Base-by-base conservation (phyloP, 345 rosid genomes). In the Reutealis trisperma region DNA sequence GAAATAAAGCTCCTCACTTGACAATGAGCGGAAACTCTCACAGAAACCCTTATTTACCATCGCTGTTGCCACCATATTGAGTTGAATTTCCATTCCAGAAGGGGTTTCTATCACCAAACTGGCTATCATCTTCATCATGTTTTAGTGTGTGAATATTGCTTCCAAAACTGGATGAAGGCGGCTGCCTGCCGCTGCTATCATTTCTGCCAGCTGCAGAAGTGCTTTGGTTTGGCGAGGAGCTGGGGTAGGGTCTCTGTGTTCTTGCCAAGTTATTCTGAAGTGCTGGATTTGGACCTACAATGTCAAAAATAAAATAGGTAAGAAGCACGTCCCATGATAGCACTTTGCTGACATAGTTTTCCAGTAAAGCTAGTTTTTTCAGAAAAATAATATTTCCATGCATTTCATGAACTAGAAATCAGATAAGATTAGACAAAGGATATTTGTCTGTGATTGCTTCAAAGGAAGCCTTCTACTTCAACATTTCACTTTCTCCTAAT, bases 31-130 rank as follows among this genome's bases (percentile, higher is more conserved):
- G 0, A 12, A 2, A 14, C 59, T 32, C 24, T 21, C n/a, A 63
- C 11, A 5, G 30, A 10, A 55, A 37, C 51, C 60, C 60, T 79
- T 75, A 86, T 75, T 73, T 85, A 78, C 81, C 87, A 62, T 87
- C 85, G 19, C 49, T 81, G 58, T 81, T 80, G 52, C 94, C 88
- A 2, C 97, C 97, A 55, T 88, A 94, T 77, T 94, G 88, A 16
- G 98, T 92, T 4, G 97, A 92, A 74, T 94, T 94, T 78, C 97
- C 98, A 58, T 94, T 94, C 98, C 98, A 91, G 77, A 87, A 94
- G 34, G 93, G 41, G 71, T 94, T 94, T 76, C 91, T 88, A 51
- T 79, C 96, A 24, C 64, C 80, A 77, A 89, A 90, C n/a, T 76
- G 84, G 30, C 69, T 51, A 65, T 91, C 98, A 73, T 94, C 89